Percentiles rank a stretch among this genome's conserved stretches.
Conservation (phyloP, 2,329 filamentous ascomycete species). For the Zalaria obscura region DNA sequence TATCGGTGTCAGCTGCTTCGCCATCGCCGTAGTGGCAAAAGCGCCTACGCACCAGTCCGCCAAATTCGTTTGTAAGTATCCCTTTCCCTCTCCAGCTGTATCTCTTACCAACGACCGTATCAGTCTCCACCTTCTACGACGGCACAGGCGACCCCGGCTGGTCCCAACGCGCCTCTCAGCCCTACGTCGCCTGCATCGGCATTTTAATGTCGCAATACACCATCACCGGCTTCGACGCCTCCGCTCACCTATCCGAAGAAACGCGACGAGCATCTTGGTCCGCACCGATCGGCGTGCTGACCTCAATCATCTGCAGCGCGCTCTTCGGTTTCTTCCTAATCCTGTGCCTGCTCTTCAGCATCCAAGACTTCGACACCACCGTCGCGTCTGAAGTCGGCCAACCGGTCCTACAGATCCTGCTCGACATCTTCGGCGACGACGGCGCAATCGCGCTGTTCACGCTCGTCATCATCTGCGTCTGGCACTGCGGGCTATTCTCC, state of each 20-base stretch:
- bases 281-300: conserved; percentile 44
- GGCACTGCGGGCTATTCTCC: conserved; percentile 46
- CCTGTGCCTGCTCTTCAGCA: conserved; percentile 41
- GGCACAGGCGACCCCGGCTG: conserved; percentile 40
- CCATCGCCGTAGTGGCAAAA: conserved; percentile 42
- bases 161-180: conserved; percentile 36
- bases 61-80: conserved; percentile 32
- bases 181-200: no score
- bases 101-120: background rate
- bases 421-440: conserved; percentile 41
- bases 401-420: conserved; percentile 44
- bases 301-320: conserved; percentile 40
- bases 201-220: conserved; percentile 41
- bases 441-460: conserved; percentile 42
- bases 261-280: conserved; percentile 42
- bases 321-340: conserved; percentile 48
- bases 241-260: conserved; percentile 44
- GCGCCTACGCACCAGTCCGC: conserved; percentile 42
- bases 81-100: background rate
- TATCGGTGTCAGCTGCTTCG: conserved; percentile 36
- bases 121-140: conserved; percentile 35
- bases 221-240: conserved; percentile 40
- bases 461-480: conserved; percentile 44
- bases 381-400: conserved; percentile 33
- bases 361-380: conserved; percentile 40